Conservation (phyloP, 2,329 filamentous ascomycete species). For the Diaporthe batatas region DNA sequence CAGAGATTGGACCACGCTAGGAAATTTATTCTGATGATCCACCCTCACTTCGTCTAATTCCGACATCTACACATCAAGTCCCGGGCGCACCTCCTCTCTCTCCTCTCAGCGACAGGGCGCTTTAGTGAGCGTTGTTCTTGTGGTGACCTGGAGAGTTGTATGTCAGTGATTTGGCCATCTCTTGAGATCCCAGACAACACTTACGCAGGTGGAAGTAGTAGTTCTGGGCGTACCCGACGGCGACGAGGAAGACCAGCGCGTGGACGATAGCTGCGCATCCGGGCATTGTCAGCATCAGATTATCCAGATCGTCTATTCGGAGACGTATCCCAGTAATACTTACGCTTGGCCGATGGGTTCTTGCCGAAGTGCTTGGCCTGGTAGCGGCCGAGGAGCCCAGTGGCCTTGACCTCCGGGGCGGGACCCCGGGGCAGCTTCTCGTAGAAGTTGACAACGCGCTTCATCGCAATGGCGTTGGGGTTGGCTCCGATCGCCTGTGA, state of each 20-base stretch:
- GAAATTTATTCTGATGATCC: slow-evolving; percentile 28
- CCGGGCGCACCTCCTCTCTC: slow-evolving; percentile 36
- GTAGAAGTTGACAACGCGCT: slow-evolving; percentile 98
- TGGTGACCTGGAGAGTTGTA: slow-evolving; percentile 80
- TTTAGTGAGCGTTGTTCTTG: slow-evolving; percentile 99
- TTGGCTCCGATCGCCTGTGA: slow-evolving; percentile 91
- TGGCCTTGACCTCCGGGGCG: slow-evolving; percentile 85
- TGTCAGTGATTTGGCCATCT: slow-evolving; percentile 16
- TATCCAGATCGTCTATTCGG: not conserved
- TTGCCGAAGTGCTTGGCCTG: slow-evolving; percentile 95
- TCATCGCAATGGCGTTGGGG: slow-evolving; percentile 97
- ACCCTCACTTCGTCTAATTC: slow-evolving; percentile 38
- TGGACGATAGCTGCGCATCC: slow-evolving; percentile 82
- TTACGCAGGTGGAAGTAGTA: slow-evolving; percentile 99
- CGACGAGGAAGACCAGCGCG: slow-evolving; percentile 81
- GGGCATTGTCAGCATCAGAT: slow-evolving; percentile 31
- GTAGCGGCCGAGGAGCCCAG: slow-evolving; percentile 89
- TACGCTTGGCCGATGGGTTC: slow-evolving; percentile 91
- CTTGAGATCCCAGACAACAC: slow-evolving; percentile 53
- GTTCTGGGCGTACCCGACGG: slow-evolving; percentile 94
- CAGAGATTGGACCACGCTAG: slow-evolving; percentile 23
- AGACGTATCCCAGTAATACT: slow-evolving; percentile 55
- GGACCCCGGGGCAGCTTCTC: slow-evolving; percentile 95
- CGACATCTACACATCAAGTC: slow-evolving; percentile 39
- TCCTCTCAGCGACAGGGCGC: slow-evolving; percentile 32